A percentile compares a stretch with the other conserved stretches of the same genome.
These are phyloP conservation scores for Phytophthora ramorum DNA, from an alignment of 352 stramenopile genomes.

Conservation along the genomic window DNA sequence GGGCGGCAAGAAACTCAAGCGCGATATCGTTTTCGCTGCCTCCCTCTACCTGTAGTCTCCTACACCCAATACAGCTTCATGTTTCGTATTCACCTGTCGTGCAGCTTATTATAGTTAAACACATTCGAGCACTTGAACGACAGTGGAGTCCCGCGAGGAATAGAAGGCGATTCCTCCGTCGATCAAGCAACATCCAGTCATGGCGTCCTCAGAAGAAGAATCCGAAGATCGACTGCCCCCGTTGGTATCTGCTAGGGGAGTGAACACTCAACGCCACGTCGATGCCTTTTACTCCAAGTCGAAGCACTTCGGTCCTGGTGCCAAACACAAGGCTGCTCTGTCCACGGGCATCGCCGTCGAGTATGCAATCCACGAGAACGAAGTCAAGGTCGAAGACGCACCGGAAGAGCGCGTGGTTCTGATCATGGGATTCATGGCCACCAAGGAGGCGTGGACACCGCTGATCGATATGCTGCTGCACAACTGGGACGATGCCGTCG, in stretches of 20 bases:
- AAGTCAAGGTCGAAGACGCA: conserved; percentile 13
- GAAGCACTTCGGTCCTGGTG: not conserved
- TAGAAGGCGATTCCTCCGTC: no score
- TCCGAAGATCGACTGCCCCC: conserved; percentile 5
- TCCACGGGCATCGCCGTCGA: conserved; percentile 52
- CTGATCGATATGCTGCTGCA: conserved; percentile 53
- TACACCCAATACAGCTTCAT: conserved; percentile 14
- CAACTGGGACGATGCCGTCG: conserved; percentile 39
- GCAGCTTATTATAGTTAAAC: not conserved
- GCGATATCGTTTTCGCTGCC: conserved; percentile 99
- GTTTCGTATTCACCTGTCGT: conserved; percentile 1
- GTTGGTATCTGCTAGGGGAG: conserved; percentile 34
- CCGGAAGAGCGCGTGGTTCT: conserved; percentile 39
- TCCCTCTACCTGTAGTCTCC: conserved; percentile 95
- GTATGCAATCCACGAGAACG: conserved; percentile 50
- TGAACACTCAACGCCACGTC: conserved; percentile 33
- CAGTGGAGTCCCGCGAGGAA: no score
- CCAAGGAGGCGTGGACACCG: conserved; percentile 54
- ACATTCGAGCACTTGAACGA: no score
- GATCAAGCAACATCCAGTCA: not conserved
- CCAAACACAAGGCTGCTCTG: not conserved
- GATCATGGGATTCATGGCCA: conserved; percentile 58
- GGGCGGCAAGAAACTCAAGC: conserved; percentile 96
- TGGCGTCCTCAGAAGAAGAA: conserved; percentile 12
- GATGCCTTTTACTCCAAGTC: not conserved